phyloP scores from a whole-genome alignment of 1,284 basidiomycete species.

The Vanrija sp. region DNA sequence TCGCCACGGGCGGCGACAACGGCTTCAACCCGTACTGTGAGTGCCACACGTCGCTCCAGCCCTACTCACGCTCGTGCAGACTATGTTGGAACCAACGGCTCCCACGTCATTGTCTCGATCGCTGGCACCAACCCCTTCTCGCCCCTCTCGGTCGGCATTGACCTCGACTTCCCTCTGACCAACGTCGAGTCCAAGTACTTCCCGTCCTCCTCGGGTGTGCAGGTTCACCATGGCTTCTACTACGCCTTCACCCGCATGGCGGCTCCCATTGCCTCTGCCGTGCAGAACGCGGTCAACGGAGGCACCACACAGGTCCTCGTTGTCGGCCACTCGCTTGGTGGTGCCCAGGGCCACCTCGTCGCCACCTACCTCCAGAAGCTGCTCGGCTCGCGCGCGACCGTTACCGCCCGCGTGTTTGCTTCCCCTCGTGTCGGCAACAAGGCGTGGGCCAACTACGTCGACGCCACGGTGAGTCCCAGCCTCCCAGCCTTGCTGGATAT shows the following conservation, averaged over 20 bases:
- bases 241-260: constrained; percentile 19
- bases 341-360: constrained; percentile 13
- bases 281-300: constrained; percentile 1
- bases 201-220: constrained; percentile 5
- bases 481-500: too few species aligned
- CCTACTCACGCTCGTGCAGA: not conserved
- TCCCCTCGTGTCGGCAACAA: constrained; percentile 21
- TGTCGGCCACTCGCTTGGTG: constrained; percentile 21
- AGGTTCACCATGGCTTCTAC: constrained; percentile 23
- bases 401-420: constrained; percentile 15
- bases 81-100: not conserved
- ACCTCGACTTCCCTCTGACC: constrained; percentile 18
- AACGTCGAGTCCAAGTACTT: constrained; percentile 6
- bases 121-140: constrained; percentile 18
- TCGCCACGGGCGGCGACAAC: not conserved
- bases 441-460: constrained; percentile 24
- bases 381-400: constrained; percentile 3
- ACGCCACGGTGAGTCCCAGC: constrained; percentile 11
- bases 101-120: constrained; percentile 13
- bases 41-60: not conserved
- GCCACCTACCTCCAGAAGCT: constrained; percentile 15
- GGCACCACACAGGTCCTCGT: constrained; percentile 18
- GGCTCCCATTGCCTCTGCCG: constrained; percentile 1
- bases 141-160: constrained; percentile 12
- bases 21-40: not conserved